Evolutionary conservation across 2,329 filamentous ascomycete genomes (phyloP), one percentile per base, ranked within the genome.

Genomic region (Colletotrichum melonis): DNA sequence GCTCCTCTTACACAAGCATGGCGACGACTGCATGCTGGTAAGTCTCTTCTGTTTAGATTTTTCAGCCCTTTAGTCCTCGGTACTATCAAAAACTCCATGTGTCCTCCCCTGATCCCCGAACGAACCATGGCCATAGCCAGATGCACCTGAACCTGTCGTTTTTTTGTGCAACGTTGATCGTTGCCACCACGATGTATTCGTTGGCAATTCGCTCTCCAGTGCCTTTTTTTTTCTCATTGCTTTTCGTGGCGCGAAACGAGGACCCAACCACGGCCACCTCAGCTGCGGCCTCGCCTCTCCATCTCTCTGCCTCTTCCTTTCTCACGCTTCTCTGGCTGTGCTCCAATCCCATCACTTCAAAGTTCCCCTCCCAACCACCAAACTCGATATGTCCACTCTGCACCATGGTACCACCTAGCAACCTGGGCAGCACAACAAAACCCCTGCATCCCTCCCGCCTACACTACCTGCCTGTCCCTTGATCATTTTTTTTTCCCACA

Each of bases 1-100:
- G 88, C 89, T 95, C 42, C 86, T 98, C 32, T 85, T 98, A 73
- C 96, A 98, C 82, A 94, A 94, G 75, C 96, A 98, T 83, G 95
- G 96, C 0, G 90, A 94, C 76, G 93, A 96, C 75, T 98, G 96
- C 83, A 89, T 98, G 85, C 84, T 98, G 79, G 90, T 91, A 79
- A 81, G 88, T 85, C 19, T 30, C 54, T 24, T 69, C 63, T 49
- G 42, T 55, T 28, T 24, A 57, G 49, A 66, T 28, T 2, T 30
- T 14, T 30, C 38, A 49, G 14, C 24, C 55, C n/a, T n/a, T 54
- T 19, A 16, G 24, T 19, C n/a, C 9, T 35, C 26, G n/a, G 16
- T 59, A 59, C 19, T 59, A 9, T 14, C 38, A 30, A 26, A 22
- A 67, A 35, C 19, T 22, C 22, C 26, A 11, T 58, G 38, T 35